These are phyloP conservation scores for Nemania sp. DNA, from an alignment of 2,329 filamentous ascomycete genomes.

Conservation along the genomic window DNA sequence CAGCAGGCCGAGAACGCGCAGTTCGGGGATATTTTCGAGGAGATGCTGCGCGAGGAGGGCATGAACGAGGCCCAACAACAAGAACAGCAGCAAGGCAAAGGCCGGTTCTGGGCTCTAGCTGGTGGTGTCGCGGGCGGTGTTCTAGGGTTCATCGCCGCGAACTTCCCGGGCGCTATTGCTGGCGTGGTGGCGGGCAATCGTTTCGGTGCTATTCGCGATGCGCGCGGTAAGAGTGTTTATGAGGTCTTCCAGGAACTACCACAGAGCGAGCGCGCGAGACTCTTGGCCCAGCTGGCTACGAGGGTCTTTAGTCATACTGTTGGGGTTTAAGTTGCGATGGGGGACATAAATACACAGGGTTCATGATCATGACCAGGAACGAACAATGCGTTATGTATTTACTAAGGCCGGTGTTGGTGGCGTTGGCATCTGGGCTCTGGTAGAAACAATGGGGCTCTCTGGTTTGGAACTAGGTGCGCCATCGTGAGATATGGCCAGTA, in stretches of 20 bases:
- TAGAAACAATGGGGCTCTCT: no score
- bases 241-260: conserved; percentile 86
- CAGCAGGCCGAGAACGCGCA: conserved; percentile 72
- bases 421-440: conserved; percentile 1
- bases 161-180: conserved; percentile 84
- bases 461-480: no score
- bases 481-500: no score
- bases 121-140: conserved; percentile 86
- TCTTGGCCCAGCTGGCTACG: conserved; percentile 81
- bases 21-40: conserved; percentile 85
- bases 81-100: conserved; percentile 59
- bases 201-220: conserved; percentile 85
- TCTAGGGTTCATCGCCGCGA: conserved; percentile 92
- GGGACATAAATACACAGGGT: no score
- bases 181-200: conserved; percentile 92
- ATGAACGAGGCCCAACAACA: conserved; percentile 71
- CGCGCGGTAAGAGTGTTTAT: conserved; percentile 93
- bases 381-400: no score
- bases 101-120: conserved; percentile 83
- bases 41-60: conserved; percentile 86
- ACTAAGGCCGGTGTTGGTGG: neutral
- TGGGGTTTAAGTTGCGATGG: conserved; percentile 46
- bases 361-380: no score
- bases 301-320: conserved; percentile 85
- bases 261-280: conserved; percentile 75